phyloP scores from a whole-genome alignment of 306 rosid genomes.

The Alnus rubra region DNA sequence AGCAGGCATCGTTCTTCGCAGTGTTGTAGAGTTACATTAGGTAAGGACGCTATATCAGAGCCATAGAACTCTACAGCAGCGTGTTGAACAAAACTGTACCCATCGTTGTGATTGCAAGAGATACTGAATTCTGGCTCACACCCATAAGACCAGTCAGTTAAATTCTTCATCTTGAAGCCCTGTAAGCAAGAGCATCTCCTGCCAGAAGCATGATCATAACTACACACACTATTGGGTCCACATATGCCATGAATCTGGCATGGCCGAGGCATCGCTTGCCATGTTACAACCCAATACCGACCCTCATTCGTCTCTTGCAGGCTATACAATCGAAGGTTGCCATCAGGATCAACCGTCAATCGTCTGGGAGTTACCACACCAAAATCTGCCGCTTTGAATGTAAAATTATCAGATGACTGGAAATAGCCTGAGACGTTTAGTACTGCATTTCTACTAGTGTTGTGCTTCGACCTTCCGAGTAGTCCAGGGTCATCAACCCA shows the following conservation, averaged over 20 bases:
- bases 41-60: conserved; percentile 11
- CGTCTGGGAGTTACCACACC: background rate
- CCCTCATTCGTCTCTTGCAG: conserved; percentile 15
- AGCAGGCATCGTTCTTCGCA: conserved; percentile 21
- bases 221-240: conserved; percentile 48
- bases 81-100: conserved; percentile 17
- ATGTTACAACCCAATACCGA: conserved; percentile 41
- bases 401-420: conserved; percentile 33
- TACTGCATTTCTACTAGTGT: conserved; percentile 28
- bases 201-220: conserved; percentile 18
- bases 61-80: conserved; percentile 25
- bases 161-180: conserved; percentile 14
- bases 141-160: conserved; percentile 26
- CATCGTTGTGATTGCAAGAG: conserved; percentile 10
- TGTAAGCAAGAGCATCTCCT: conserved; percentile 28
- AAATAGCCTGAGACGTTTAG: conserved; percentile 32
- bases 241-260: conserved; percentile 58
- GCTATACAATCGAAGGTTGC: conserved; percentile 44
- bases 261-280: conserved; percentile 39
- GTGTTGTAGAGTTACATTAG: background rate
- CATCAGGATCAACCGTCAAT: conserved; percentile 38
- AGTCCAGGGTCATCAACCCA: background rate
- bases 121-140: conserved; percentile 22
- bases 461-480: conserved; percentile 29
- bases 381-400: conserved; percentile 15